Evolutionary conservation across 139 green algal species (phyloP), one percentile per base, ranked within the genome.

Genomic region (Chlamydomonas sp.): DNA sequence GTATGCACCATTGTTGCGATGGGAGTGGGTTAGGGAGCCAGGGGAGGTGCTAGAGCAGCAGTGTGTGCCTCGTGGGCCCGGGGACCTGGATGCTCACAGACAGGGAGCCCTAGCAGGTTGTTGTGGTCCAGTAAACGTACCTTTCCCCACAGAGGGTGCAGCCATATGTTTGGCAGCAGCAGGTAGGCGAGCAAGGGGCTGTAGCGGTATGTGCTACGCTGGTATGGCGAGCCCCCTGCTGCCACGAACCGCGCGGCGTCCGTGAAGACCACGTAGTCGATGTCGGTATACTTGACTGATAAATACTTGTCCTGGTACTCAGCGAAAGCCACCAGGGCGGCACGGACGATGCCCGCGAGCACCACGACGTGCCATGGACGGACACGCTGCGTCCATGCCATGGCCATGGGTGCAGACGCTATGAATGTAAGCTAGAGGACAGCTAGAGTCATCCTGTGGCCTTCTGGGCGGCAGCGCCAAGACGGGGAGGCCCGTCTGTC

Each of bases 271-370:
- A 88, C 69, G 80, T 99, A 99, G 87, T 99, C 97, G 14, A 99
- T 96, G 80, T 99, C 97, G 0, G 97, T 99, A 90, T 98, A 99
- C 66, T 94, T 95, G 10, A 98, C 95, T 0, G 89, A 6, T 3
- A 94, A 74, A 6, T 92, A 17, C 0, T 62, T 73, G 89, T 98
- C 96, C 89, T 98, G 96, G 79, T 92, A 93, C n/a, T 87, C 62
- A 31, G 94, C 93, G 69, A 90, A 96, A 0, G 80, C 61, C 2
- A 97, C 88, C 71, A 98, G 80, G 1, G 63, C 83, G 14, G 91
- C 7, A 8, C 96, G 85, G 10, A 97, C 58, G 1, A 91, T 75
- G 16, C 1, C 31, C 6, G 62, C 62, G 14, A 72, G 83, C 4
- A 80, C 73, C 15, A 87, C 4, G 6, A 87, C 73, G 20, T 80